A percentile compares a stretch with the other conserved stretches of the same genome.
These are phyloP conservation scores for Scenedesmus sp. DNA, from an alignment of 163 green algal genomes.

Conservation along the genomic window DNA sequence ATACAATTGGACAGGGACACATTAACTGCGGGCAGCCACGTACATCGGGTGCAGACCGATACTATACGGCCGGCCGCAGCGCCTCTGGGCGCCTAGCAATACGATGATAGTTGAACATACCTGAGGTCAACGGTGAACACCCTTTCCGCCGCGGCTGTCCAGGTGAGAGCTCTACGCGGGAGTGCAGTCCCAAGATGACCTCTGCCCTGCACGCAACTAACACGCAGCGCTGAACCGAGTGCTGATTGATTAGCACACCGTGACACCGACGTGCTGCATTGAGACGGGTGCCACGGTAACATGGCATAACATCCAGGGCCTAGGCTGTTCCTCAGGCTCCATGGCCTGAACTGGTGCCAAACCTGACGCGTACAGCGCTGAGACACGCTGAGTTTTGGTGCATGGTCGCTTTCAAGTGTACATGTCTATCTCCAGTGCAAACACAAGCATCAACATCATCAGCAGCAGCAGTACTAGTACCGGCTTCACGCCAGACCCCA, in stretches of 20 bases:
- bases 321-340: neutral
- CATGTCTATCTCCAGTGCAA: neutral
- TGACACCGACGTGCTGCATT: no score
- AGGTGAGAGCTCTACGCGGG: neutral
- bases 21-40: neutral
- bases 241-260: no score
- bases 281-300: no score
- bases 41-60: neutral
- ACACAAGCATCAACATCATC: neutral
- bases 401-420: no score
- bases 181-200: neutral
- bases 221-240: neutral
- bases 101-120: neutral
- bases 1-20: no score
- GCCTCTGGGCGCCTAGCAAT: neutral
- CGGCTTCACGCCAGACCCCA: neutral
- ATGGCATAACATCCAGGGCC: neutral
- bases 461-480: neutral
- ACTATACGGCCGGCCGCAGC: neutral
- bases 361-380: neutral
- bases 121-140: neutral
- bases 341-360: neutral
- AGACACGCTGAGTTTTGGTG: no score
- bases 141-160: neutral
- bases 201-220: neutral